phyloP scores from a whole-genome alignment of 768 basidiomycete genomes.

The Mycena filopes region DNA sequence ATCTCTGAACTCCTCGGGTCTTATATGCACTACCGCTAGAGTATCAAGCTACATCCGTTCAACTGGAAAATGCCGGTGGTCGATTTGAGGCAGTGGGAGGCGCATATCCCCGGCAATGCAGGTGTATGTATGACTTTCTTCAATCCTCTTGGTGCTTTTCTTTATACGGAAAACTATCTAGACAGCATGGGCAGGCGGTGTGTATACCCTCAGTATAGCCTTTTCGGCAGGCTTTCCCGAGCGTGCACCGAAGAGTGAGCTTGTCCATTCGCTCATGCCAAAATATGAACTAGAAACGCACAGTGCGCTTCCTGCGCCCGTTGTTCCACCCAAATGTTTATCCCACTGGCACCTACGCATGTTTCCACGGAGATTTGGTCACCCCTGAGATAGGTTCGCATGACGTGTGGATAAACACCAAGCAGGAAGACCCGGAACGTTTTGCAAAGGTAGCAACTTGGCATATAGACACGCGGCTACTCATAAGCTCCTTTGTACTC shows the following conservation, averaged over 20 bases:
- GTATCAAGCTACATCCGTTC: conserved; percentile 17
- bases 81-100: conserved; percentile 20
- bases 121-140: neutral
- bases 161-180: too few relatives aligned
- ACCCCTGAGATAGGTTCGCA: too few relatives aligned
- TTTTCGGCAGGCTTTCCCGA: conserved; percentile 1
- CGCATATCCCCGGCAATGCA: conserved; percentile 5
- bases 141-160: neutral
- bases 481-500: neutral
- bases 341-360: conserved; percentile 13
- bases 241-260: neutral
- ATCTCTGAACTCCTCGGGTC: neutral
- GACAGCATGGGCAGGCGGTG: conserved; percentile 22
- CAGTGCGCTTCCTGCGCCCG: conserved; percentile 11
- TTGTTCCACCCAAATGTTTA: conserved; percentile 16
- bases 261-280: neutral
- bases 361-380: neutral
- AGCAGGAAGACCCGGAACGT: conserved; percentile 8
- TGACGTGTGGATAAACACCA: neutral
- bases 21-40: neutral
- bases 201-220: conserved; percentile 4
- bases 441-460: conserved; percentile 7
- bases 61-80: conserved; percentile 22
- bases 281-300: neutral
- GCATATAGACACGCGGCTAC: neutral